Evolutionary conservation across 495 filamentous ascomycete species (phyloP), one percentile per base, ranked within the genome.

Genomic region (Monascus purpureus): DNA sequence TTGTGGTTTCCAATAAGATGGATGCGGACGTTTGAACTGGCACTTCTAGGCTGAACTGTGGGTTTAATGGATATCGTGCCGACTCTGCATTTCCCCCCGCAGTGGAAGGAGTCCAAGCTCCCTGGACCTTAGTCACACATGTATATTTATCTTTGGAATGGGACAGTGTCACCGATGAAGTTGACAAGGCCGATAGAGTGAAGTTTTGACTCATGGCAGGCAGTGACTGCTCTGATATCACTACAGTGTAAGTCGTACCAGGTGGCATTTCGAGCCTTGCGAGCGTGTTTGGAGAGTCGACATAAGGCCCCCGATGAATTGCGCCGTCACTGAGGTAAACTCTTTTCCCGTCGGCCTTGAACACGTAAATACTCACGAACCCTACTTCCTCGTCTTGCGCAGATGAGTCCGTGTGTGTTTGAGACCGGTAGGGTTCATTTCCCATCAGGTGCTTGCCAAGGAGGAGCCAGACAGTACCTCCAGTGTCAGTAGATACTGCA

Each of bases 281-380:
- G 9, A 96, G 72, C 8, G 80, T 92, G 49, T 96, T 93, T 8
- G 87, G 85, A 1, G 86, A 88, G 50, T 94, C 87, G 22, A 96
- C 86, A 41, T 80, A 93, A n/a, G 81, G 76, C 1, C 80, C 77
- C 25, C 75, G 68, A 41, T 79, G 61, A 3, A 80, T 49, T 13
- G 72, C 64, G 7, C 65, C 68, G 32, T 88, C 81, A 32, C 66
- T 72, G 8, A 86, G 53, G 19, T 80, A 76, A 1, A 95, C 74
- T 25, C 76, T 65, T 16, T 75, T 61, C n/a, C 84, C 84, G n/a
- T 67, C 55, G 24, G 69, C 70, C 16, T 73, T 65, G 43, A 84
- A 96, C 1, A 84, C 67, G 41, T 82, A 84, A 22, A 97, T 65
- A 35, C 81, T 80, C 42, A 94, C 93, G 55, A 86, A 94, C 2